These are phyloP conservation scores for Neopestalotiopsis sp. DNA, from an alignment of 2,329 filamentous ascomycete species.

Conservation along the genomic window DNA sequence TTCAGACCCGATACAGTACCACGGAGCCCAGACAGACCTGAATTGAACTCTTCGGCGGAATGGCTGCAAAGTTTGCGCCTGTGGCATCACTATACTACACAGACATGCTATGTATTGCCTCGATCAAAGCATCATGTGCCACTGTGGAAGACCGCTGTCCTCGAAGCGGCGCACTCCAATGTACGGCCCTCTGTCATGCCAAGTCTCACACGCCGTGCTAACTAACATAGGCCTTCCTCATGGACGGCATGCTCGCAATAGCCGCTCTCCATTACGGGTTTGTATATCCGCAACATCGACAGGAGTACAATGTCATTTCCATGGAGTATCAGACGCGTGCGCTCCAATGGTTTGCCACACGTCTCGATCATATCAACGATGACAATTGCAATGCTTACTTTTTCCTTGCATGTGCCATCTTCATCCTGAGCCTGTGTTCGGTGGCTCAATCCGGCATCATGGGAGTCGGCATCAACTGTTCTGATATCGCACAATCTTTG, in stretches of 20 bases:
- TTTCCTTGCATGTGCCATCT: constrained; percentile 27
- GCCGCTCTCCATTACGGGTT: constrained; percentile 26
- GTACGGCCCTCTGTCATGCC: neutral
- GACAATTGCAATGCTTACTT: constrained; percentile 27
- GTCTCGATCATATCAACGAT: constrained; percentile 25
- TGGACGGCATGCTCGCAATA: constrained; percentile 27
- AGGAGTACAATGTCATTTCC: constrained; percentile 24
- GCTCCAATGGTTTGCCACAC: constrained; percentile 24
- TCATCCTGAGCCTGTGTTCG: constrained; percentile 27
- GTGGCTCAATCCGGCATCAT: constrained; percentile 21
- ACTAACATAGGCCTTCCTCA: constrained; percentile 25
- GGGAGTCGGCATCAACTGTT: constrained; percentile 9
- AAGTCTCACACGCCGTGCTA: neutral
- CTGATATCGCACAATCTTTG: constrained; percentile 27
- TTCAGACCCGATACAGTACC: neutral
- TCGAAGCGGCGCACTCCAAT: constrained; percentile 12
- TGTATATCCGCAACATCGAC: constrained; percentile 22
- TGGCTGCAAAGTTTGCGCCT: constrained; percentile 22
- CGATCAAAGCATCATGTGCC: constrained; percentile 15
- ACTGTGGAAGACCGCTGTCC: constrained; percentile 24
- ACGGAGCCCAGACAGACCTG: neutral
- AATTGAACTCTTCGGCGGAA: constrained; percentile 40
- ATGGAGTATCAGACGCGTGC: constrained; percentile 26
- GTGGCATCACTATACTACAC: constrained; percentile 19
- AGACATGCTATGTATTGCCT: constrained; percentile 14